These are phyloP conservation scores for Phylloporus sp. DNA, from an alignment of 768 basidiomycete genomes.

Conservation along the genomic window DNA sequence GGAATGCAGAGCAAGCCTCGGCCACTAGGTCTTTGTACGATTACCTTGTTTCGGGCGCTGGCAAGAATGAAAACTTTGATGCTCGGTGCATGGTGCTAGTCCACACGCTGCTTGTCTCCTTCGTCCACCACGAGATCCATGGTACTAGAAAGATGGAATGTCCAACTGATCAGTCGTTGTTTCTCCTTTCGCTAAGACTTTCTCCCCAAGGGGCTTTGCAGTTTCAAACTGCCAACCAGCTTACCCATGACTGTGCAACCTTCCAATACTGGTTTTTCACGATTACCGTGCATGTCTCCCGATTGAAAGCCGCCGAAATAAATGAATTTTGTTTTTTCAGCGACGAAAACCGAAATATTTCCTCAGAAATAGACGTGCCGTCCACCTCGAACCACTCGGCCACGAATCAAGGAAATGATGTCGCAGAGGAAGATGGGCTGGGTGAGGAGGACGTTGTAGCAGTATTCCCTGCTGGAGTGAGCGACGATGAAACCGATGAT, in stretches of 20 bases:
- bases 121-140: neutral
- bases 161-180: neutral
- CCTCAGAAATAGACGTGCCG: too few species aligned
- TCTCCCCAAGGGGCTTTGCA: neutral
- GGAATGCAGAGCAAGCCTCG: neutral
- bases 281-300: neutral
- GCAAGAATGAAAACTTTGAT: neutral
- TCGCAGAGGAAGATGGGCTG: too few species aligned
- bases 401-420: too few species aligned
- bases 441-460: too few species aligned
- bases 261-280: conserved; percentile 1
- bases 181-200: neutral
- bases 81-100: neutral
- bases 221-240: neutral
- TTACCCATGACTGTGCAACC: neutral
- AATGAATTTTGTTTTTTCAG: too few species aligned
- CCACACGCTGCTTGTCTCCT: neutral
- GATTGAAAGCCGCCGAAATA: neutral
- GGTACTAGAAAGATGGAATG: neutral
- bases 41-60: neutral
- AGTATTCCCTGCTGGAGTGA: too few species aligned
- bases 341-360: too few species aligned
- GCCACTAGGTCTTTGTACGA: neutral
- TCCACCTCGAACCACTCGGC: too few species aligned
- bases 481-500: too few species aligned